Base-by-base conservation (phyloP, 139 green algal genomes). In the Ettlia oleoabundans region DNA sequence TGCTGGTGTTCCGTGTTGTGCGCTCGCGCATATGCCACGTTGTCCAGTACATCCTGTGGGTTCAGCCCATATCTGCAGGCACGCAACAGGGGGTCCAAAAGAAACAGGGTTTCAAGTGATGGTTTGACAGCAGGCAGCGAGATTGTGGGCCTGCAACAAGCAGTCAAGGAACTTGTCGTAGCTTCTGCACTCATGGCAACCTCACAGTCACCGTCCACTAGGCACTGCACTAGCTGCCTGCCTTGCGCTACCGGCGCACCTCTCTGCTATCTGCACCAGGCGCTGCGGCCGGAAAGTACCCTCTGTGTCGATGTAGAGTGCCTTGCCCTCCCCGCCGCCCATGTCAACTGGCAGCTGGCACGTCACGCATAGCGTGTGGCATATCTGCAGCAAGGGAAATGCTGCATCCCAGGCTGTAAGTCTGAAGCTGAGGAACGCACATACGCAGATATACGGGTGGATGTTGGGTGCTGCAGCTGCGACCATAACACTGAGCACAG, bases 1-100 rank as follows among this genome's bases (percentile, higher is more conserved):
- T 88, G 85, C 89, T 99, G 97, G 84, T 99, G 97, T 53, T 99
- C 97, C 32, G 95, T 98, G 91, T 99, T 99, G 92, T 99, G 95
- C 0, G 97, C 97, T 5, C 96, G 91, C 3, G 97, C 97, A 79
- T 98, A 99, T 0, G 96, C 96, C 18, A 99, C 93, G 76, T 99
- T 99, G 86, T 99, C 96, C 69, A 99, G 90, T 51, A 99, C 97
- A 68, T 99, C 96, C 7, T 91, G 76, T 0, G 90, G 70, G 81
- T 93, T 95, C 22, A 99, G 86, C 18, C 92, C 88, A 80, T 95
- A 99, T 78, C 94, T 97, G 91, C 43, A 62, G 21, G 51, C 10
- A 42, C 8, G 24, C 21, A 26, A 55, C 28, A 65, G 21, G n/a
- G 61, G 61, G 9, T 47, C 1, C 13, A 35, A 69, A 18, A 22